Percentiles rank a stretch among this genome's conserved stretches.
Evolutionary conservation across 176 grass and related monocot species (phyloP).

Genomic region (Musa schizocarpa): DNA sequence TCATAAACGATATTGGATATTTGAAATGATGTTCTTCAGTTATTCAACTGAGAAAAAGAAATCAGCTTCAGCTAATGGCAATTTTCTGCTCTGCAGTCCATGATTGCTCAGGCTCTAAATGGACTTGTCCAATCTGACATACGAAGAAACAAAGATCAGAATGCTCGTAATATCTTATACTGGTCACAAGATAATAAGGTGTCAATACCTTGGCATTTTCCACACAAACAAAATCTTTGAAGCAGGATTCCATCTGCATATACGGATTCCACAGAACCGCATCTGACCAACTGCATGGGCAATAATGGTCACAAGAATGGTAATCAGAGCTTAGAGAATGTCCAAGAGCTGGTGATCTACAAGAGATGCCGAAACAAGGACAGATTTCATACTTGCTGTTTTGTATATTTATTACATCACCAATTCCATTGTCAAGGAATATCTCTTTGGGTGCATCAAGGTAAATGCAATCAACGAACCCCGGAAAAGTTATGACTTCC

Average conservation of each 20-base stretch:
- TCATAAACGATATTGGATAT: no score
- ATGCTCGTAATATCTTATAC: constrained; percentile 9
- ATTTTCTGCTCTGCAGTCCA: constrained; percentile 71
- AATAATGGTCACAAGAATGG: constrained; percentile 9
- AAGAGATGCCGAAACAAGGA: background rate
- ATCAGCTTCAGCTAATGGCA: constrained; percentile 15
- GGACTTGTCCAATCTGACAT: constrained; percentile 51
- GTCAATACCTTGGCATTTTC: constrained; percentile 81
- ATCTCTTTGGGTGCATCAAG: constrained; percentile 59
- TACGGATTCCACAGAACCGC: constrained; percentile 95
- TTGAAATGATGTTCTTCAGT: no score
- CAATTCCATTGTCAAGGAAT: constrained; percentile 82
- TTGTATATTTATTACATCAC: constrained; percentile 61
- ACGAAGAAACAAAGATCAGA: constrained; percentile 20
- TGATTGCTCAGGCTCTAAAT: constrained; percentile 52
- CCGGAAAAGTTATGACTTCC: constrained; percentile 73
- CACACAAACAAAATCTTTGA: constrained; percentile 95
- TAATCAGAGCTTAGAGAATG: background rate
- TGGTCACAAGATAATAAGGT: background rate
- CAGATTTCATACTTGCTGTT: constrained; percentile 52
- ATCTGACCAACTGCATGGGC: constrained; percentile 75
- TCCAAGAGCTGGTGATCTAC: background rate
- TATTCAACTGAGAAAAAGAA: no score
- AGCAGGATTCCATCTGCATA: constrained; percentile 89
- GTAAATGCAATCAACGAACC: constrained; percentile 89